Evolutionary conservation across 805 yeast species (phyloP).

Genomic region (Pichia occidentalis): DNA sequence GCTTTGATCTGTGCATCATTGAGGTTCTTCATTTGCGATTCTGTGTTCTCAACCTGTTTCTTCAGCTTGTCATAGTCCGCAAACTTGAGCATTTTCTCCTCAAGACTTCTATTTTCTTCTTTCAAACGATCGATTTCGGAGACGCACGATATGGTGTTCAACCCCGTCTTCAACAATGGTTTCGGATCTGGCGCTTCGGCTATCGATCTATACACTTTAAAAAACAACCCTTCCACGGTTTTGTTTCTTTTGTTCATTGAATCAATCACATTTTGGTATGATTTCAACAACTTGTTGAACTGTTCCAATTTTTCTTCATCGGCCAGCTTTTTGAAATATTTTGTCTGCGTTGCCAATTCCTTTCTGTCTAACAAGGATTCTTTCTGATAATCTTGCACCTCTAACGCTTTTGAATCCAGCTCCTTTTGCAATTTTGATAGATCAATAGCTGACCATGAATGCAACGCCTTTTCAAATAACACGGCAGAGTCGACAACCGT

Average conservation of each 20-base stretch:
- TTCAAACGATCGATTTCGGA: conserved; percentile 47
- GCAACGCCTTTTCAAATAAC: conserved; percentile 50
- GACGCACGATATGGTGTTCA: conserved; percentile 47
- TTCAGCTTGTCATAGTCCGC: conserved; percentile 80
- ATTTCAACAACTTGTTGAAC: conserved; percentile 59
- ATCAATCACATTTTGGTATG: conserved; percentile 87
- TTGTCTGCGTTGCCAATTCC: conserved; percentile 76
- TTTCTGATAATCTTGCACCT: conserved; percentile 64
- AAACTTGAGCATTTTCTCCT: conserved; percentile 52
- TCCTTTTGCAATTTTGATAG: conserved; percentile 62
- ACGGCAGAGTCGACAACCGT: conserved; percentile 7
- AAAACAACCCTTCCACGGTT: conserved; percentile 62
- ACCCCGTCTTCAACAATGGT: conserved; percentile 65
- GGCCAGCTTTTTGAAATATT: conserved; percentile 66
- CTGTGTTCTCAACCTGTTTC: conserved; percentile 51
- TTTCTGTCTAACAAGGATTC: conserved; percentile 65
- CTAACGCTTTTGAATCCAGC: conserved; percentile 68
- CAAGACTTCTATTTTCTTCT: conserved; percentile 43
- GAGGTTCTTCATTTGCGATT: conserved; percentile 52
- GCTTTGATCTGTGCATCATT: conserved; percentile 51
- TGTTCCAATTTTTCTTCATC: conserved; percentile 62
- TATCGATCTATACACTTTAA: conserved; percentile 65
- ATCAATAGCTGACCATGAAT: conserved; percentile 70
- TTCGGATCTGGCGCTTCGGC: conserved; percentile 93
- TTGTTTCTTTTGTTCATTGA: conserved; percentile 71